Base-by-base conservation (phyloP, 1,284 basidiomycete genomes). In the Gomphus sp. region DNA sequence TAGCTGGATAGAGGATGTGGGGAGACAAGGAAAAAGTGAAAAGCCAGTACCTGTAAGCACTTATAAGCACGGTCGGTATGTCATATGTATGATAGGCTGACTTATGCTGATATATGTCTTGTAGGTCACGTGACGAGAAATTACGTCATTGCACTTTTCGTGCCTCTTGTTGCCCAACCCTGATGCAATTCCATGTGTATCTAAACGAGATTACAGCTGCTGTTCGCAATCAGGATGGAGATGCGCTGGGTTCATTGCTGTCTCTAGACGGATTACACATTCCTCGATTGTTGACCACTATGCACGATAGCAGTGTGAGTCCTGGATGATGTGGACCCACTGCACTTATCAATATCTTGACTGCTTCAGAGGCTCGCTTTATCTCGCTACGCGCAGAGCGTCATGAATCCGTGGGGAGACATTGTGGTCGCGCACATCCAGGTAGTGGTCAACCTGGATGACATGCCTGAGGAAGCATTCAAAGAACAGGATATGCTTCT, bases 361-460 rank as follows among this genome's bases (percentile, higher is more conserved):
- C 9, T 47, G 12, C 22, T 47, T 47, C 71, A 87, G 79, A 75
- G 76, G 48, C 66, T 73, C 61, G 72, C 78, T 4, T 70, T 85
- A 55, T 72, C 76, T 18, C 72, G 74, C 51, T 91, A 85, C 66
- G 77, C 82, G 64, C 85, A 81, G 11, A 79, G 77, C 56, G 79
- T 91, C 66, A 76, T 80, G 57, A 73, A 69, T 56, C 89, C 89
- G 12, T 91, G 89, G 89, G 89, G 90, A 62, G 89, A 91, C 59
- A 86, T 91, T 64, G 82, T 85, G 5, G 81, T 90, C 51, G 83
- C 88, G 67, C 91, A 91, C 69, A 82, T 89, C 14, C 71, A 90
- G 62, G 83, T 85, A 34, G 84, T 87, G 60, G 78, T 79, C 50
- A 79, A 87, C 69, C 78, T 81, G 50, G 85, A 80, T 64, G 79